Base-by-base conservation (phyloP, 192 early-diverging fungal species). In the Linnemannia schmuckeri region DNA sequence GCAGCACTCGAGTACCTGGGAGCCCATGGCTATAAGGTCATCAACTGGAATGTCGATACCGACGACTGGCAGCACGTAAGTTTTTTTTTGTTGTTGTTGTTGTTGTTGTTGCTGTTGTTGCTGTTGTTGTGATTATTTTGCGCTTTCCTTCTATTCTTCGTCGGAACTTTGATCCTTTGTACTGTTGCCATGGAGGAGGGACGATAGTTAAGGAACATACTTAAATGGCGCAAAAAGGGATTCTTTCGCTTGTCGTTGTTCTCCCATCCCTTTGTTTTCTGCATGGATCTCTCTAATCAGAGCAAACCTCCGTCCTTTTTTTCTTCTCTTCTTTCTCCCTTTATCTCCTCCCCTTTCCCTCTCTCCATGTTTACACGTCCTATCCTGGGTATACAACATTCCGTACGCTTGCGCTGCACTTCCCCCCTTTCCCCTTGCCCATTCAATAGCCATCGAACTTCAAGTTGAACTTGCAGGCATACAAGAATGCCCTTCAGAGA, bases 1-100 rank as follows among this genome's bases (percentile, higher is more conserved):
- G 52, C 42, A 18, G 80, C 85, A 8, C 40, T 87, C 1, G 44
- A 75, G 6, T 77, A 75, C 30, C 46, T 90, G 15, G 77, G 69
- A 30, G 15, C 4, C 6, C 42, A 79, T 24, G 88, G 80, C 1
- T 90, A 90, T 68, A 89, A 76, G 18, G 82, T 91, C 17, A 52
- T 90, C 30, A 74, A 83, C 42, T 91, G 90, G 90, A 87, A 90
- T 30, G 72, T 90, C 18, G 90, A 91, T 57, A 81, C 88, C 33
- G 74, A 88, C 18, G 89, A 90, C 41, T 90, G 82, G 82, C 49
- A 24, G 68, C 82, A 85, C 44, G 70, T 72, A 72, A 42, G 70
- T n/a, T 6, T 35, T 7, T 1, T 33, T 15, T 8, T 33, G 7
- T 2, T 33, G 10, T 66, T 33, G 7, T 9, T 33, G 10, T 66